Conservation (phyloP, 345 rosid genomes). For the Microthlaspi erraticum region DNA sequence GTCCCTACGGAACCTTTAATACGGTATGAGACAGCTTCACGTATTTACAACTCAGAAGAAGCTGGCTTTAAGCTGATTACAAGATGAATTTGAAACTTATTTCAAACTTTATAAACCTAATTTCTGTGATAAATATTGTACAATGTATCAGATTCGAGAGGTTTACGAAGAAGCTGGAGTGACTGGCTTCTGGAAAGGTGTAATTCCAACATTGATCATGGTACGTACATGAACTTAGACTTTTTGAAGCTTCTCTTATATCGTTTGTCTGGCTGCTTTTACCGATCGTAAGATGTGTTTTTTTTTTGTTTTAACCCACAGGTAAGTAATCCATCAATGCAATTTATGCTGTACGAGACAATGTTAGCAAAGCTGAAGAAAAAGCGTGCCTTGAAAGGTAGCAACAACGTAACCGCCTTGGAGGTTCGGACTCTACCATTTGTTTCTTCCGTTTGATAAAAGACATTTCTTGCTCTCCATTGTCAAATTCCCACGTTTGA, state of each 20-base stretch:
- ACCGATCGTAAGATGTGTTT: neutral
- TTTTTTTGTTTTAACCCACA: constrained; percentile 32
- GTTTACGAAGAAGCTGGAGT: constrained; percentile 85
- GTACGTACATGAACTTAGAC: constrained; percentile 57
- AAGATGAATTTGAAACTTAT: neutral
- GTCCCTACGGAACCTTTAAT: constrained; percentile 70
- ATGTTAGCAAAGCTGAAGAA: constrained; percentile 85
- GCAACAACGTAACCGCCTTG: constrained; percentile 64
- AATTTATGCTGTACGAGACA: constrained; percentile 95
- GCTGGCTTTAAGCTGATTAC: neutral
- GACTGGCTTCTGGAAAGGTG: constrained; percentile 96
- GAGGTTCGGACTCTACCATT: constrained; percentile 58
- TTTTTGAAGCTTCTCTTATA: constrained; percentile 40
- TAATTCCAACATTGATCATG: constrained; percentile 92
- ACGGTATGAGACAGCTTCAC: constrained; percentile 56
- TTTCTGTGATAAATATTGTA: constrained; percentile 18
- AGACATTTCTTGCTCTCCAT: constrained; percentile 19
- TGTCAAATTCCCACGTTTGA: neutral
- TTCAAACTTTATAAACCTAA: neutral
- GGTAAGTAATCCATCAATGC: constrained; percentile 99
- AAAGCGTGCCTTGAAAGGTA: constrained; percentile 59
- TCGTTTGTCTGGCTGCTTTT: constrained; percentile 26
- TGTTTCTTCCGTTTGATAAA: neutral
- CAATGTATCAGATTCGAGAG: constrained; percentile 73
- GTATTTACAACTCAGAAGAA: neutral